Evolutionary conservation across 257 asterid genomes (phyloP), one percentile per base, ranked within the genome.

Genomic region (Lithospermum erythrorhizon): DNA sequence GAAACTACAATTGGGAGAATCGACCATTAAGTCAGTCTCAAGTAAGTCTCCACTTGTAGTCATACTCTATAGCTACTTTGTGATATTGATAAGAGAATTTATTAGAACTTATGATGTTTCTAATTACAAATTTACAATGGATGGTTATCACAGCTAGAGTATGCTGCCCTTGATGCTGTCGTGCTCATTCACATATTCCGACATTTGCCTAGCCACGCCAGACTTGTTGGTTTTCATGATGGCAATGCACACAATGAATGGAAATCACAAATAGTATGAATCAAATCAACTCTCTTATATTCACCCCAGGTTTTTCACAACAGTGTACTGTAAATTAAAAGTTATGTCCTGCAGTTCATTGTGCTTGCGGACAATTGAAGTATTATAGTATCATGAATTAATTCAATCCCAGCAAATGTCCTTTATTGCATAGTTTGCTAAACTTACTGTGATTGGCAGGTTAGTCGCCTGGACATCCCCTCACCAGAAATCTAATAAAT

Each of bases 111-210:
- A 23, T 49, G 9, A 58, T 53, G n/a, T 49, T 27, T 55, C 29
- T 65, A 32, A 61, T 69, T 65, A 66, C 23, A 49, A 27, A 54
- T 49, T 6, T n/a, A n/a, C n/a, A n/a, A 47, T 63, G 61, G n/a
- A n/a, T n/a, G n/a, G n/a, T n/a, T 65, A 56, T 14, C 68, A 81
- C 87, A 90, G 97, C 78, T 91, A 53, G 98, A 91, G 66, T 91
- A 91, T 72, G 96, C 95, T 68, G 98, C 98, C 72, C 90, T 91
- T 47, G 98, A 91, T 79, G 98, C 98, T 71, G 95, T 77, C 75
- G 96, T 85, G 59, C 96, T 91, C 57, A 66, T 88, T 71, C 94
- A 84, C 79, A 83, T 91, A 73, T 87, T 91, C 71, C 77, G 81
- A 67, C 93, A 82, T 66, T 93, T 81, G 55, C 75, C 82, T 11